Conservation (phyloP, 2,329 filamentous ascomycete genomes). For the Metarhizium robertsii region DNA sequence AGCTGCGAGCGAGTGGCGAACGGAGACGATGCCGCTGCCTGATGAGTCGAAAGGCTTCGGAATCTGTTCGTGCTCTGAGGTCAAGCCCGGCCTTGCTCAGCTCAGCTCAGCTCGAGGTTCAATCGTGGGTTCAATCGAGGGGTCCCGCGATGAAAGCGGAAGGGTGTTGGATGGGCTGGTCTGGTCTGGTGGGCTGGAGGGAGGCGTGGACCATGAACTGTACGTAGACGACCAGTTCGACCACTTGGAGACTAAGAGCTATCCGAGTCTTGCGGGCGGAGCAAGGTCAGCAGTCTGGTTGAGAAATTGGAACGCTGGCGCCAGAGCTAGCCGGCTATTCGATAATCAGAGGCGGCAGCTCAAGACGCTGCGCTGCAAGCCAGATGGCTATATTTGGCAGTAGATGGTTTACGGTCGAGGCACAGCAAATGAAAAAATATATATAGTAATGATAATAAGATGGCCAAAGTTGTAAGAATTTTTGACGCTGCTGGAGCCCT, state of each 20-base stretch:
- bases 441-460: no score
- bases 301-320: background rate
- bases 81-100: constrained; percentile 1
- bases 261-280: background rate
- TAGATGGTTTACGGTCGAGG: background rate
- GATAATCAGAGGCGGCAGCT: background rate
- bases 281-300: background rate
- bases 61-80: background rate
- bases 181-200: background rate
- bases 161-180: background rate
- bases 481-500: no score
- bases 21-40: background rate
- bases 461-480: no score
- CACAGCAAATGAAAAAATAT: background rate
- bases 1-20: background rate
- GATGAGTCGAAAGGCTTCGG: background rate
- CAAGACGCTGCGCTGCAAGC: background rate
- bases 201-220: background rate
- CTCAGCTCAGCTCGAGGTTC: background rate
- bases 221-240: no score
- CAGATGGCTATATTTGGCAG: background rate
- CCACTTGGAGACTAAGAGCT: background rate
- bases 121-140: background rate
- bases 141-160: background rate
- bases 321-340: background rate